Base-by-base conservation (phyloP, 164 flowering plant species). In the Nymphaea colorata region DNA sequence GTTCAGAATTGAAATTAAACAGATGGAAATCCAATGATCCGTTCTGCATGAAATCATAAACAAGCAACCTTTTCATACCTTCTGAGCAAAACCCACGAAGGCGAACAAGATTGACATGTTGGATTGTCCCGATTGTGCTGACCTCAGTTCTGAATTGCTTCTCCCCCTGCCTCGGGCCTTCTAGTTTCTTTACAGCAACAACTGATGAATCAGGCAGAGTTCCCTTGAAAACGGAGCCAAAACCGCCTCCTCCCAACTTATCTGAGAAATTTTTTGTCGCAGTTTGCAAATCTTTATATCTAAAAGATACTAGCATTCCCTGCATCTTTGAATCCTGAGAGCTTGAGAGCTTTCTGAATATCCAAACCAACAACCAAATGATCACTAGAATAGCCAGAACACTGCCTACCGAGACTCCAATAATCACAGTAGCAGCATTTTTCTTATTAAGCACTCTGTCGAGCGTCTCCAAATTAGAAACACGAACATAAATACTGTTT, bases 131-230 rank as follows among this genome's bases (percentile, higher is more conserved):
- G 11, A 88, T 86, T 2, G 91, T 84, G 79, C 81, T 81, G 15
- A 88, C 93, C 68, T 88, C 91, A 3, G 82, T 62, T 57, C 85
- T 70, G 65, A 85, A 85, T 65, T 83, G 87, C 76, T 85, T 85
- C 61, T 83, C 85, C 5, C 82, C 84, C 72, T 85, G 93, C 14
- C 74, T 69, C 16, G 73, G 16, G 70, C 83, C 73, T 66, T 84
- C 82, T 3, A 86, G 86, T 65, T 72, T 76, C 81, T 84, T 84
- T 68, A 81, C 84, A 0, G 87, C 86, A 18, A 84, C 66, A 16
- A 67, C 68, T 15, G 79, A 69, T 11, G 80, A 74, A 67, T 80
- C 76, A 11, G 81, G 77, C 66, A 79, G 66, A 4, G 76, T 73
- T 41, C 87, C 90, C 66, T 77, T 82, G 53, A 75, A 84, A 42